Base-by-base conservation (phyloP, 257 asterid genomes). In the Lycium barbarum region DNA sequence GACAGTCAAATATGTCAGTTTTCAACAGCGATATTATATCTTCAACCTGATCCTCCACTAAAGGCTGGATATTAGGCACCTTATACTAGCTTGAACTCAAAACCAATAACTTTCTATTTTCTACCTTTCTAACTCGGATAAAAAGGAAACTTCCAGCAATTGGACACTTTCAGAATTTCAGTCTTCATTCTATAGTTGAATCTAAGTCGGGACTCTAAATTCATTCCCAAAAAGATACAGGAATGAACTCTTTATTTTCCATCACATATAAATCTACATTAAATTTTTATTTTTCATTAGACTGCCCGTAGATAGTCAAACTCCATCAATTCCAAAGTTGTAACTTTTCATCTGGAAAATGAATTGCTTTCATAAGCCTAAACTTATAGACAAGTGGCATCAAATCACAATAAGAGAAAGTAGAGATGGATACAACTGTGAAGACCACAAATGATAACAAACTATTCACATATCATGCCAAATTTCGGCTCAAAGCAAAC, bases 391-490 rank as follows among this genome's bases (percentile, higher is more conserved):
- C 7, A 33, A 53, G 49, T 78, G 65, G 14, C 49, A 9, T 78
- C 82, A 53, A 78, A 78, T 14, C 65, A 26, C 49, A 78, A 78
- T 51, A 74, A 74, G 81, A 74, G 59, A 49, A 74, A 74, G 61
- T 12, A 73, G 12, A 12, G 43, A 74, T 1, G 61, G 17, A 74
- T 74, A 49, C 81, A 74, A 51, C 12, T 49, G 22, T 22, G 36
- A 47, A 74, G 11, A 47, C 12, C 81, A 74, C 61, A 22, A 6
- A 78, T 26, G 12, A 3, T 26, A 18, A 72, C 57, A 70, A 45
- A 43, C n/a, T 49, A 1, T 49, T 8, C 9, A 49, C 9, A 10
- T 2, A 51, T 51, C 82, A 26, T 51, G 26, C 47, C 65, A 26
- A 76, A 4, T 78, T 51, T 26, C 33, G 82, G 15, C 65, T 5